Evolutionary conservation across 495 filamentous ascomycete genomes (phyloP).

Genomic region (Aspergillus diversus): DNA sequence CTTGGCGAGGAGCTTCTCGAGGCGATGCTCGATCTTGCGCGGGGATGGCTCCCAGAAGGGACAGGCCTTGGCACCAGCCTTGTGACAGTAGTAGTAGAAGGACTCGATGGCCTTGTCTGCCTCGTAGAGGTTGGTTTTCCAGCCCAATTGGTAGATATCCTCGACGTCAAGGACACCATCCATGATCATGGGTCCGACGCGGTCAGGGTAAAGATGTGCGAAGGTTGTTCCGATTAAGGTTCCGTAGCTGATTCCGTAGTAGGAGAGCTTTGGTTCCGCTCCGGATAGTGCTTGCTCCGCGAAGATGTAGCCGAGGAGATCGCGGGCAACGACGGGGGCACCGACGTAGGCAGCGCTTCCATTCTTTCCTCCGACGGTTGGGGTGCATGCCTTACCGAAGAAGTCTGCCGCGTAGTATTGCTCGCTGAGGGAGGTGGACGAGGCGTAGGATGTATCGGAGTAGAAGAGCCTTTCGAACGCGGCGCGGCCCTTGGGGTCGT

Average conservation of each 20-base stretch:
- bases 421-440: conserved; percentile 28
- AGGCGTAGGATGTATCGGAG: conserved; percentile 30
- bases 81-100: conserved; percentile 46
- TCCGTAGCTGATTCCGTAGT: conserved; percentile 64
- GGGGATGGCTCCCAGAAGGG: conserved; percentile 42
- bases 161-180: conserved; percentile 51
- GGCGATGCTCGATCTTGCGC: conserved; percentile 38
- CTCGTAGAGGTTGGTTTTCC: conserved; percentile 45
- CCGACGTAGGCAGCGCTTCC: conserved; percentile 38
- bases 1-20: conserved; percentile 34
- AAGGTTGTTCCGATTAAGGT: conserved; percentile 59
- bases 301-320: conserved; percentile 44
- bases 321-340: conserved; percentile 39
- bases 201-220: conserved; percentile 50
- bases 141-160: conserved; percentile 38
- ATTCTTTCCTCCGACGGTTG: conserved; percentile 23
- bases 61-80: conserved; percentile 40
- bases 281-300: conserved; percentile 27
- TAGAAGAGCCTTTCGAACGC: conserved; percentile 27
- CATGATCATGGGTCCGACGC: conserved; percentile 42
- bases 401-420: conserved; percentile 34
- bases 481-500: conserved; percentile 25
- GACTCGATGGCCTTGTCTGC: conserved; percentile 38
- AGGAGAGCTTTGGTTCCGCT: conserved; percentile 48
- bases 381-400: conserved; percentile 37